Base-by-base conservation (phyloP, 805 yeast species). In the Teunomyces pallodes region DNA sequence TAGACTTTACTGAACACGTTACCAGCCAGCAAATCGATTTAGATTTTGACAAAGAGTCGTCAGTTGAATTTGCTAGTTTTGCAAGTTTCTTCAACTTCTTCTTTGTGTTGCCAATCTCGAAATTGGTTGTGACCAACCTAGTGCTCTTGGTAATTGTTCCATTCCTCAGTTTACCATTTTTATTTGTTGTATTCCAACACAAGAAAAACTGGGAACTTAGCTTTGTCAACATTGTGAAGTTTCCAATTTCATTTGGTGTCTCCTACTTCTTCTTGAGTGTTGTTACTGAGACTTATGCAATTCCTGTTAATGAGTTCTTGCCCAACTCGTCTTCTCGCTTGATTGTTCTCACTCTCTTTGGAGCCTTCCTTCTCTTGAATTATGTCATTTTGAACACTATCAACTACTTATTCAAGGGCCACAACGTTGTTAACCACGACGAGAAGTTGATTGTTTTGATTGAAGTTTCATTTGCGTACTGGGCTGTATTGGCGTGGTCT, bases 51-150 rank as follows among this genome's bases (percentile, higher is more conserved):
- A 49, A 46, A 28, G 41, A 30, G 9, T 46, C 46, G 27, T 32
- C 47, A 8, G 5, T 38, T 24, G 72, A 63, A 10, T 61, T 56
- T 32, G 87, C 94, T 0, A 78, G 83, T 0, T 90, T 70, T 62
- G 79, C 86, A 54, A 90, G 87, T 58, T 57, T 88, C 27, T 59
- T 82, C 13, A 90, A 90, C 30, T 54, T 57, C n/a, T 74, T 67
- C 49, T 82, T 86, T 57, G 67, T 83, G n/a, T 47, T 79, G 17
- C 80, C 90, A 6, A 65, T 82, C 7, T 70, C 77, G 13, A 60
- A 62, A 5, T 57, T 88, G 17, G 74, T 79, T 42, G 59, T 70
- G n/a, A 49, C 77, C 46, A 86, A 87, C 61, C 67, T 85, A 40
- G 59, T 75, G 1, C 55, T 83, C 6, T 63, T 88, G 38, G 66